Evolutionary conservation across 1,284 basidiomycete genomes (phyloP).

Genomic region (Ustilago hordei): DNA sequence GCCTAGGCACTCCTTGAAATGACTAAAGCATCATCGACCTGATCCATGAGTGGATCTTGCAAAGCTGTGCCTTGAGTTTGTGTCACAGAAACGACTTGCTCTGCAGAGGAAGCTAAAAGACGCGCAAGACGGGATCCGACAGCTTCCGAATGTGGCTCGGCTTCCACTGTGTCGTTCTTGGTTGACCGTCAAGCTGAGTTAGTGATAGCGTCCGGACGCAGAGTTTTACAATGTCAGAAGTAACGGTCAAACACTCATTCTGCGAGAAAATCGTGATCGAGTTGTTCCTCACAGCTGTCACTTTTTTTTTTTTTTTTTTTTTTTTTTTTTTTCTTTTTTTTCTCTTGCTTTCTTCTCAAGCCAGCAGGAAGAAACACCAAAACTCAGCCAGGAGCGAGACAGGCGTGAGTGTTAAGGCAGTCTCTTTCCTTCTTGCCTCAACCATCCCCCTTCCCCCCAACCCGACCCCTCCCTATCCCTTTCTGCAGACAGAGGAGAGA

Average conservation of each 20-base stretch:
- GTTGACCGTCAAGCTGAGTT: not conserved
- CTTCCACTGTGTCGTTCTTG: not conserved
- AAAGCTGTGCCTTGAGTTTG: too few relatives aligned
- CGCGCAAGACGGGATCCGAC: conserved; percentile 1
- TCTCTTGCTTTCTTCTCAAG: not conserved
- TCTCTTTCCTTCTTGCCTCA: conserved; percentile 1
- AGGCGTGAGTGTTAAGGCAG: not conserved
- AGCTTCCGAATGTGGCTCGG: not conserved
- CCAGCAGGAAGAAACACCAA: conserved; percentile 19
- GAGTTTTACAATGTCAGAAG: not conserved
- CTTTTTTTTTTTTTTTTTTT: not conserved
- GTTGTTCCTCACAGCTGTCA: conserved; percentile 2
- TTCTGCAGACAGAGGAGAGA: not conserved
- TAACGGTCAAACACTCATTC: not conserved
- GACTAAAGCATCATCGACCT: too few relatives aligned
- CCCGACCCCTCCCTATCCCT: not conserved
- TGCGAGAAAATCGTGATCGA: conserved; percentile 16
- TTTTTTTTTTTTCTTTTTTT: not conserved
- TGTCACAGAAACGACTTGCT: not conserved
- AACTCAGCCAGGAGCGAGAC: conserved; percentile 12
- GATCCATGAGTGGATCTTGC: too few relatives aligned
- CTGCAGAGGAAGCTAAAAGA: not conserved
- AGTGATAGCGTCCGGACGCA: not conserved
- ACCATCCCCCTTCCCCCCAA: not conserved
- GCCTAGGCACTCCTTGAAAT: too few relatives aligned